These are phyloP conservation scores for Galeopsis tetrahit DNA, from an alignment of 257 asterid species.

Conservation along the genomic window DNA sequence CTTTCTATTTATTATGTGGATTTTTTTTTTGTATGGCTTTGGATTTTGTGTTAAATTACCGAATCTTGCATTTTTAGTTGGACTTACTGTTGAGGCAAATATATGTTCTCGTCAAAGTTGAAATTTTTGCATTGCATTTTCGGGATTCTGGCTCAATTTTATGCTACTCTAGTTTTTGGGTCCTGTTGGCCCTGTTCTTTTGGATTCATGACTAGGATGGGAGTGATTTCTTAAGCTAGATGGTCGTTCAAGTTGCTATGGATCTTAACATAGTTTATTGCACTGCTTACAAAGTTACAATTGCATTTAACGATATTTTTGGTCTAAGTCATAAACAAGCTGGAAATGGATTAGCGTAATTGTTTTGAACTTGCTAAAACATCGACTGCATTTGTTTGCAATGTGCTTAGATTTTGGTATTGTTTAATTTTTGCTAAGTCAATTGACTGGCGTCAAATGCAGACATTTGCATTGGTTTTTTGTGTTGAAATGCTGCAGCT, in stretches of 20 bases:
- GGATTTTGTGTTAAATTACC: background rate
- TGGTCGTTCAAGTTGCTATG: conserved; percentile 1
- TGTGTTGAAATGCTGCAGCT: conserved; percentile 98
- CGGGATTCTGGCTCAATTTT: background rate
- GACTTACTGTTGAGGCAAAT: conserved; percentile 17
- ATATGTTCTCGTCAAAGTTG: background rate
- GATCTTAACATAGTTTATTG: background rate
- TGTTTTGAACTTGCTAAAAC: conserved; percentile 10
- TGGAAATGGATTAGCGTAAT: background rate
- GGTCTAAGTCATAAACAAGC: background rate
- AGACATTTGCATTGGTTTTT: conserved; percentile 90
- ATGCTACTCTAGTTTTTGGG: background rate
- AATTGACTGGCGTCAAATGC: conserved; percentile 80
- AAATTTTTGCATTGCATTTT: background rate
- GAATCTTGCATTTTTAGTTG: conserved; percentile 1
- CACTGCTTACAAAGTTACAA: background rate
- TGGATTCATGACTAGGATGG: background rate
- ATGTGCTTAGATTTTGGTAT: conserved; percentile 13
- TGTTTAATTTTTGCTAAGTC: conserved; percentile 53
- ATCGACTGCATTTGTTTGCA: background rate
- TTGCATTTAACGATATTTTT: conserved; percentile 3
- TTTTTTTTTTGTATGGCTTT: background rate
- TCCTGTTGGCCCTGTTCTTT: background rate
- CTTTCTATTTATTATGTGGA: background rate
- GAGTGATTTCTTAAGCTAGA: conserved; percentile 4